Conservation (phyloP, 1,284 basidiomycete genomes). For the Ustilago tritici region DNA sequence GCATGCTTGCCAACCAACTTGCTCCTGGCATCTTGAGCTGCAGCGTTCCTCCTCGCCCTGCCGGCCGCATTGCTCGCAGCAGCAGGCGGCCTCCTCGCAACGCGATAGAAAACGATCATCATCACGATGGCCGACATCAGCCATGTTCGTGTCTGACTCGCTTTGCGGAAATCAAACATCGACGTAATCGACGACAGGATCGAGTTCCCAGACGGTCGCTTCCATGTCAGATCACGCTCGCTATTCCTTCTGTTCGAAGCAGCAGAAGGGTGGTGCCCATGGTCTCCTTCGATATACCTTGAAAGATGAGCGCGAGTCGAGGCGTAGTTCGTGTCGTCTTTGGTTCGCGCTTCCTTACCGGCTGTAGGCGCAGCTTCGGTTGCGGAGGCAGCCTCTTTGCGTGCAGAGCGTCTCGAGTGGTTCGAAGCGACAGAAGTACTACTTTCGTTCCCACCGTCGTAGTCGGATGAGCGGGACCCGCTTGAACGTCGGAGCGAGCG, state of each 20-base stretch:
- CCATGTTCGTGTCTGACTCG: constrained; percentile 31
- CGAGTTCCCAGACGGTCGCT: constrained; percentile 16
- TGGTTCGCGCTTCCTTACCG: constrained; percentile 21
- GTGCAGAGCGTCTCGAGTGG: constrained; percentile 32
- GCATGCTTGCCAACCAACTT: constrained; percentile 31
- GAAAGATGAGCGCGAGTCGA: constrained; percentile 47
- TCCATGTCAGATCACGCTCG: constrained; percentile 16
- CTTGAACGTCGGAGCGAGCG: constrained; percentile 18
- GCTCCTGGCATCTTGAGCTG: constrained; percentile 36
- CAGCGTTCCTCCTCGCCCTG: constrained; percentile 19
- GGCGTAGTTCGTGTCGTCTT: constrained; percentile 42
- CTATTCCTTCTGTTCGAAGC: constrained; percentile 8
- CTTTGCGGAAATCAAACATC: constrained; percentile 38
- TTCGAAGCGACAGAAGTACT: constrained; percentile 46
- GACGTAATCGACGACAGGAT: constrained; percentile 33
- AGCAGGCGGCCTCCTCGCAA: constrained; percentile 25
- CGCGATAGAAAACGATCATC: constrained; percentile 40
- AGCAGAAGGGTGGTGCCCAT: constrained; percentile 5
- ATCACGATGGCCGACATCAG: constrained; percentile 49
- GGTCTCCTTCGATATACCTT: constrained; percentile 41
- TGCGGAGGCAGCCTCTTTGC: constrained; percentile 11
- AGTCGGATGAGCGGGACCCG: constrained; percentile 33
- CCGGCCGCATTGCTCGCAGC: neutral
- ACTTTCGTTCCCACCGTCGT: constrained; percentile 44
- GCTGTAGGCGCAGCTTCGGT: neutral